Evolutionary conservation across 2,329 filamentous ascomycete species (phyloP).

Genomic region (Scleromitrula shiraiana): DNA sequence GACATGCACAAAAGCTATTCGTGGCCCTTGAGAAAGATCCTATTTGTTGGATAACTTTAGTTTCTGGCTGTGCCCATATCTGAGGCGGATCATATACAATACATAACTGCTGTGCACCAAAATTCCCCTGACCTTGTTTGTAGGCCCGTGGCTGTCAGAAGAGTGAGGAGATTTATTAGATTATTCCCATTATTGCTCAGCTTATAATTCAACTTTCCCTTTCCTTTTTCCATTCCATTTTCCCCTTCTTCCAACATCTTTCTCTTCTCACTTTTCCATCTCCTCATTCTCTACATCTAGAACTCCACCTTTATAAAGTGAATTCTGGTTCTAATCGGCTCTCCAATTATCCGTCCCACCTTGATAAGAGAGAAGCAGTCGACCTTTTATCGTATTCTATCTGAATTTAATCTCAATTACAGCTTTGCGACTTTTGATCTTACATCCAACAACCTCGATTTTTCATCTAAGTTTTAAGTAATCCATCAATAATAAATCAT

Average conservation of each 20-base stretch:
- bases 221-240: constrained; percentile 2
- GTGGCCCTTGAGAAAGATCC: constrained; percentile 18
- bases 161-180: constrained; percentile 22
- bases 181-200: constrained; percentile 2
- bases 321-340: constrained; percentile 4
- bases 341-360: background rate
- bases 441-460: constrained; percentile 12
- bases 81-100: constrained; percentile 7
- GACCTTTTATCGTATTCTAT: background rate
- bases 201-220: constrained; percentile 24
- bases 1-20: constrained; percentile 19
- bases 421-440: constrained; percentile 8
- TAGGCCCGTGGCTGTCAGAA: constrained; percentile 10
- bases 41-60: constrained; percentile 19
- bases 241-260: background rate
- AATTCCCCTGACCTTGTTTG: constrained; percentile 15
- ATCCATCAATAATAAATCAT: constrained; percentile 32
- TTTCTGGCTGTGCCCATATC: constrained; percentile 12
- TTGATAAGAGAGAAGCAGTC: constrained; percentile 1
- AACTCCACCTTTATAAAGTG: background rate
- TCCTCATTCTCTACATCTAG: background rate
- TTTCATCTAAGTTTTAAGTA: constrained; percentile 5
- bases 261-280: background rate
- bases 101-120: constrained; percentile 7
- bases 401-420: constrained; percentile 7